Evolutionary conservation across 1,139 yeast genomes (phyloP).

Genomic region (Candida albicans): DNA sequence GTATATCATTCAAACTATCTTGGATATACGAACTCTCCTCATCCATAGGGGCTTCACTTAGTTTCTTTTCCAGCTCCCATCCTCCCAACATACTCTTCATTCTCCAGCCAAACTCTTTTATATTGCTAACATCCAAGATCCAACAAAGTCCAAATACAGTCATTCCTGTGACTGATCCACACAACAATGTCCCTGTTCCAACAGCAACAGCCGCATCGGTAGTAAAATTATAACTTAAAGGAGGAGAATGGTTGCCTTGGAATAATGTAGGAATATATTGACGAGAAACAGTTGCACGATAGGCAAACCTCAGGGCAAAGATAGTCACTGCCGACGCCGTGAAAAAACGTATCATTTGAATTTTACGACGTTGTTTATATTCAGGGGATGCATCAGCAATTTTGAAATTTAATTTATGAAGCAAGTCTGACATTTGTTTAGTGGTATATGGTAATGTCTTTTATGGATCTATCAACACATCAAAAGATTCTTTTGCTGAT

Average conservation of each 20-base stretch:
- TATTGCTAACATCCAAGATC: constrained; percentile 68
- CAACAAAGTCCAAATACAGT: constrained; percentile 74
- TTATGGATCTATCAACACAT: too few species aligned
- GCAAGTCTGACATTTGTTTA: constrained; percentile 11
- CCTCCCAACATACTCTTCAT: constrained; percentile 74
- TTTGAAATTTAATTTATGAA: constrained; percentile 25
- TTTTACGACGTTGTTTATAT: constrained; percentile 58
- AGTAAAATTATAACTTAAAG: constrained; percentile 68
- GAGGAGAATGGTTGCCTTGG: constrained; percentile 86
- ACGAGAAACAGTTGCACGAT: constrained; percentile 69
- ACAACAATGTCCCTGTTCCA: constrained; percentile 73
- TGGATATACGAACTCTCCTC: constrained; percentile 62
- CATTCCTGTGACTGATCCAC: constrained; percentile 74
- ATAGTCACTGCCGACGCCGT: constrained; percentile 74
- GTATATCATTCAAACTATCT: constrained; percentile 46
- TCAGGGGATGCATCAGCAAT: constrained; percentile 40
- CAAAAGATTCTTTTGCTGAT: too few species aligned
- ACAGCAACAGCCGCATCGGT: constrained; percentile 88
- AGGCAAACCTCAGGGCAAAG: constrained; percentile 70
- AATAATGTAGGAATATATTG: constrained; percentile 77
- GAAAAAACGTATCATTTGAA: constrained; percentile 71
- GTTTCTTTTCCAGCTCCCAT: constrained; percentile 49
- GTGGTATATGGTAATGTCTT: background rate
- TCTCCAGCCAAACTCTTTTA: constrained; percentile 69
- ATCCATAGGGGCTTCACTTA: constrained; percentile 59